These are phyloP conservation scores for Trametes maxima DNA, from an alignment of 768 basidiomycete genomes.

Conservation along the genomic window DNA sequence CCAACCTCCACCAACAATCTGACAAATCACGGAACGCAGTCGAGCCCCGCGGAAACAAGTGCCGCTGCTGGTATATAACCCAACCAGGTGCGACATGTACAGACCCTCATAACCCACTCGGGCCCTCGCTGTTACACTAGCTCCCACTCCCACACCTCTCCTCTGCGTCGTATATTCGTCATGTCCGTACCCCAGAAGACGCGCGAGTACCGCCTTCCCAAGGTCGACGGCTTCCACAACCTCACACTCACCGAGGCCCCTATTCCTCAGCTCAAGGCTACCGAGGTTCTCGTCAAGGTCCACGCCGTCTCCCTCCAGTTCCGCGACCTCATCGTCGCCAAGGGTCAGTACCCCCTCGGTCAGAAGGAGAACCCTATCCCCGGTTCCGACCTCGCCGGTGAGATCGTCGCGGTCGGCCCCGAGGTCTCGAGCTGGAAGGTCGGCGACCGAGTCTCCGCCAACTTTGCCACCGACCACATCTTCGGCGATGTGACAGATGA, in stretches of 20 bases:
- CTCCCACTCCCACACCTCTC: neutral
- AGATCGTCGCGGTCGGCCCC: constrained; percentile 49
- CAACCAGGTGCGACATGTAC: no score
- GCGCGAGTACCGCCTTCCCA: constrained; percentile 30
- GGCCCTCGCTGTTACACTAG: neutral
- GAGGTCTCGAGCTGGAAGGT: constrained; percentile 48
- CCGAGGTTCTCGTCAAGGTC: constrained; percentile 57
- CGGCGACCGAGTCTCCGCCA: constrained; percentile 61
- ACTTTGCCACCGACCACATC: constrained; percentile 51
- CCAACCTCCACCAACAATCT: no score
- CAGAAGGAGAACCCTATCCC: constrained; percentile 32
- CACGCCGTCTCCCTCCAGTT: constrained; percentile 59
- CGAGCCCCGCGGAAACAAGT: no score
- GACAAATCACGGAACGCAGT: no score
- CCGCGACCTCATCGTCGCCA: constrained; percentile 51
- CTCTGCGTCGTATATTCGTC: neutral
- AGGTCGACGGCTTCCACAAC: constrained; percentile 32
- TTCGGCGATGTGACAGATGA: constrained; percentile 45
- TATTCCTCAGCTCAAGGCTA: constrained; percentile 40
- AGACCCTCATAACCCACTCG: no score
- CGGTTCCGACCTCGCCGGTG: constrained; percentile 58
- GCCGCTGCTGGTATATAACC: no score
- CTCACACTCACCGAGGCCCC: constrained; percentile 31
- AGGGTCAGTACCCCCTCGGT: constrained; percentile 42
- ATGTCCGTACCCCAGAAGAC: constrained; percentile 24